Conservation (phyloP, 768 basidiomycete genomes). For the Phanerochaete carnosa region DNA sequence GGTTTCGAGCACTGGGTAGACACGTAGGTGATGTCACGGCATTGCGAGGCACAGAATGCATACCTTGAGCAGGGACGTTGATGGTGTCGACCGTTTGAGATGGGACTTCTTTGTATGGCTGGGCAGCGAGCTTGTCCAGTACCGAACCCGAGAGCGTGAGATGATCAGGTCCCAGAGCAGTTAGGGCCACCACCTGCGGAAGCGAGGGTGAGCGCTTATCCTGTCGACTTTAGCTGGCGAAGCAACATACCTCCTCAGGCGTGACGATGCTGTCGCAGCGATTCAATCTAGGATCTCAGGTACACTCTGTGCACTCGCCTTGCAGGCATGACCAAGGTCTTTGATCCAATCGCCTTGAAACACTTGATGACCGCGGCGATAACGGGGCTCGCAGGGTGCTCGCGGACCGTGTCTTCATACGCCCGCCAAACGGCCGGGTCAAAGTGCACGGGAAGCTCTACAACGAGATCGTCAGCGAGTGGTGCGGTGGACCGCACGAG, state of each 20-base stretch:
- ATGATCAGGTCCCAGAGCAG: constrained; percentile 38
- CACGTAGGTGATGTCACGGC: background rate
- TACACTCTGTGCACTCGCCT: constrained; percentile 29
- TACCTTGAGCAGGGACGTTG: constrained; percentile 3
- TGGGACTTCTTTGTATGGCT: background rate
- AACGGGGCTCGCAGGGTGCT: constrained; percentile 41
- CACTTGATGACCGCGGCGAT: constrained; percentile 36
- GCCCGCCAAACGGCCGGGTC: constrained; percentile 36
- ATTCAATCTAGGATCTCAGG: background rate
- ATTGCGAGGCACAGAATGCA: background rate
- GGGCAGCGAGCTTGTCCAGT: constrained; percentile 35
- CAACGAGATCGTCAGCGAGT: background rate
- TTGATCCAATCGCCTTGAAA: constrained; percentile 33
- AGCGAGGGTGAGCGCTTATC: background rate
- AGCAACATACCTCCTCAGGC: constrained; percentile 31
- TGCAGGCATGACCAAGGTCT: constrained; percentile 48
- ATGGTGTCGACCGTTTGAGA: background rate
- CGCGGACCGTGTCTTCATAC: constrained; percentile 33
- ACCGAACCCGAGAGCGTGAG: constrained; percentile 40
- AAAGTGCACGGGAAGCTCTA: constrained; percentile 48
- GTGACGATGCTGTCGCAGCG: constrained; percentile 35
- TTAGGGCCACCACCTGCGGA: constrained; percentile 39
- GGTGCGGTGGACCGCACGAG: background rate
- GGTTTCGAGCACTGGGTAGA: background rate
- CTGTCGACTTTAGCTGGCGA: background rate